A percentile compares a stretch with the other conserved stretches of the same genome.
Evolutionary conservation across 2,329 filamentous ascomycete species (phyloP).

Genomic region (Amauroascus niger): DNA sequence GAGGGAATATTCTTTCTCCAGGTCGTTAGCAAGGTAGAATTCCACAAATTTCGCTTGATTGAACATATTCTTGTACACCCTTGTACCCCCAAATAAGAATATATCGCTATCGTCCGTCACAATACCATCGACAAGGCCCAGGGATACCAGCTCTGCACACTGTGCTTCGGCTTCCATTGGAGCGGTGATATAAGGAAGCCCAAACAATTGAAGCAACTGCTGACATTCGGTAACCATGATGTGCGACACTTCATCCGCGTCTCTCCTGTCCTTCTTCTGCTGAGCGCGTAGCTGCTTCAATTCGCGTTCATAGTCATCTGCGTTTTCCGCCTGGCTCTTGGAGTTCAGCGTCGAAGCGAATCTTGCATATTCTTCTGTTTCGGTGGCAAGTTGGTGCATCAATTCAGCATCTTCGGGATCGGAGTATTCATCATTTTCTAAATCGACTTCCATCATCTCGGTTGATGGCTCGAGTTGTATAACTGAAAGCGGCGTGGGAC

Average conservation of each 20-base stretch:
- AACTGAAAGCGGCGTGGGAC: not conserved
- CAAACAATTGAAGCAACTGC: conserved; percentile 78
- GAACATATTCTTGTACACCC: conserved; percentile 99
- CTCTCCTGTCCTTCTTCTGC: conserved; percentile 89
- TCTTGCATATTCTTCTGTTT: conserved; percentile 86
- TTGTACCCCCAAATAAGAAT: conserved; percentile 90
- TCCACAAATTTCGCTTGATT: conserved; percentile 97
- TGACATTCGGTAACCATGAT: conserved; percentile 96
- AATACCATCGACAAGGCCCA: conserved; percentile 90
- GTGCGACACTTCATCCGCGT: conserved; percentile 93
- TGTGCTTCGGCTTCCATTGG: conserved; percentile 99
- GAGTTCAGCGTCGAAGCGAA: conserved; percentile 83
- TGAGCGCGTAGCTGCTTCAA: conserved; percentile 79
- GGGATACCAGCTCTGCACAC: conserved; percentile 76
- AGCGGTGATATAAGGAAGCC: conserved; percentile 89
- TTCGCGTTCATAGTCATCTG: conserved; percentile 75
- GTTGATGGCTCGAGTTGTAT: not conserved
- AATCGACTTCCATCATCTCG: not conserved
- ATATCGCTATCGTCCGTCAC: conserved; percentile 96
- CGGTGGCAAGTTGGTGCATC: conserved; percentile 71
- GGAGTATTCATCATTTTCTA: conserved; percentile 48
- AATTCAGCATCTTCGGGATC: conserved; percentile 90
- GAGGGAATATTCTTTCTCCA: conserved; percentile 82
- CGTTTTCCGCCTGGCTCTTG: conserved; percentile 58
- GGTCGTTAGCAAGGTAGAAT: conserved; percentile 74